Conservation (phyloP, 164 flowering plant genomes). For the Vitis riparia region DNA sequence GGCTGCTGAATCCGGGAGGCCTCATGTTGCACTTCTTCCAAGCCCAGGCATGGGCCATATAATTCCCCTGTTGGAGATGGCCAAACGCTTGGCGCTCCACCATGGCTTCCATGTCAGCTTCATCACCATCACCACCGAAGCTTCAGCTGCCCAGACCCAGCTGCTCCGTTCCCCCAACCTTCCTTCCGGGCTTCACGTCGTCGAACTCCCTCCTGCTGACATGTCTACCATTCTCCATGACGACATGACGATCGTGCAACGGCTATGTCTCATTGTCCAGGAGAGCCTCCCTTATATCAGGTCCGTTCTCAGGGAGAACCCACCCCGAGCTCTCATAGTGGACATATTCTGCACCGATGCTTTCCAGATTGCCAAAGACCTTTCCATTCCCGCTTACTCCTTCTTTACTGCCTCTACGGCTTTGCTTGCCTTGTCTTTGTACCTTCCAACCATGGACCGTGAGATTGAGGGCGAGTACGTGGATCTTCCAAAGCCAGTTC, state of each 20-base stretch:
- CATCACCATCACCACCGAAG: constrained; percentile 30
- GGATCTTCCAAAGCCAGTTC: constrained; percentile 31
- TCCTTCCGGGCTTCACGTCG: constrained; percentile 21
- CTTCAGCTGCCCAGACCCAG: constrained; percentile 29
- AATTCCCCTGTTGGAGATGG: constrained; percentile 42
- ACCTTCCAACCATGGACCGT: constrained; percentile 32
- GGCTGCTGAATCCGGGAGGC: constrained; percentile 1
- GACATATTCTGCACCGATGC: constrained; percentile 41
- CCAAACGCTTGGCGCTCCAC: constrained; percentile 30
- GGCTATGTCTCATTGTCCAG: constrained; percentile 14
- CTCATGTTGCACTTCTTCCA: constrained; percentile 36
- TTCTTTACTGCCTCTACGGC: constrained; percentile 28
- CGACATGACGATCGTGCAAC: constrained; percentile 7
- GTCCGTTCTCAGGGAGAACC: constrained; percentile 13
- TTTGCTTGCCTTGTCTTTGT: constrained; percentile 25
- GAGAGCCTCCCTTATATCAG: constrained; percentile 22
- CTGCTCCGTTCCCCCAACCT: constrained; percentile 21
- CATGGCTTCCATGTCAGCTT: constrained; percentile 34
- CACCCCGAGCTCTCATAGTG: constrained; percentile 27
- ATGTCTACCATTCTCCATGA: constrained; percentile 13
- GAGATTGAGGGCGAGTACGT: constrained; percentile 28
- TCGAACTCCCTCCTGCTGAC: constrained; percentile 34
- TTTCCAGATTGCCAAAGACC: constrained; percentile 21
- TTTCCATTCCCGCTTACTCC: constrained; percentile 28
- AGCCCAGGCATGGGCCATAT: constrained; percentile 53